phyloP scores from a whole-genome alignment of 495 filamentous ascomycete species.

The Neurospora africana region DNA sequence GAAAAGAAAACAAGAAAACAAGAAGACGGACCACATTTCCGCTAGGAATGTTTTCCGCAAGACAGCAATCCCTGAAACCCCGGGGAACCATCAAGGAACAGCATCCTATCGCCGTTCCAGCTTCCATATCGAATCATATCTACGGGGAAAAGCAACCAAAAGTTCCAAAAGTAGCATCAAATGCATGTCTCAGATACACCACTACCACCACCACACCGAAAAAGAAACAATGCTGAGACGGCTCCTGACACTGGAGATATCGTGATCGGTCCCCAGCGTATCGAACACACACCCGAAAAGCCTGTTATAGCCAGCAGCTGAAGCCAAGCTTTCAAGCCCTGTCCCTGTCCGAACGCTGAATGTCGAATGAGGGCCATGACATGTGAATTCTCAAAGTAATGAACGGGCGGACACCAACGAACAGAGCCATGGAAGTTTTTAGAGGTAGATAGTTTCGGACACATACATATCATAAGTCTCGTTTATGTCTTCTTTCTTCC shows the following conservation, averaged over 20 bases:
- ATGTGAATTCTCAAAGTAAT: background rate
- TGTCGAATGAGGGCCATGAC: background rate
- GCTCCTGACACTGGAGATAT: background rate
- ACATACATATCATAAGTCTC: background rate
- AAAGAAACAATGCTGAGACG: background rate
- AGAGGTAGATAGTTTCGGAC: background rate
- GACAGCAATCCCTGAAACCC: background rate
- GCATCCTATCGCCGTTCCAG: background rate
- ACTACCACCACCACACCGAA: background rate
- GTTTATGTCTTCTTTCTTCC: background rate
- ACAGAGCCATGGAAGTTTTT: background rate
- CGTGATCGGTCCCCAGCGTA: background rate
- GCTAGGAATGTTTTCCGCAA: background rate
- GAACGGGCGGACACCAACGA: background rate
- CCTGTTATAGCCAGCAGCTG: background rate
- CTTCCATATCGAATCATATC: background rate
- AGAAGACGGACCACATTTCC: background rate
- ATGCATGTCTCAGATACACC: background rate
- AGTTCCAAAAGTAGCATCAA: background rate
- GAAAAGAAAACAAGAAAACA: background rate
- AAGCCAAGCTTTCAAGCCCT: background rate
- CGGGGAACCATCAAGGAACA: background rate
- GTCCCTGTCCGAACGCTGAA: background rate
- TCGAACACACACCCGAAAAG: background rate
- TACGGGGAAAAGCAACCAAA: background rate